Conservation (phyloP, 495 filamentous ascomycete genomes). For the Penicillium lividum region DNA sequence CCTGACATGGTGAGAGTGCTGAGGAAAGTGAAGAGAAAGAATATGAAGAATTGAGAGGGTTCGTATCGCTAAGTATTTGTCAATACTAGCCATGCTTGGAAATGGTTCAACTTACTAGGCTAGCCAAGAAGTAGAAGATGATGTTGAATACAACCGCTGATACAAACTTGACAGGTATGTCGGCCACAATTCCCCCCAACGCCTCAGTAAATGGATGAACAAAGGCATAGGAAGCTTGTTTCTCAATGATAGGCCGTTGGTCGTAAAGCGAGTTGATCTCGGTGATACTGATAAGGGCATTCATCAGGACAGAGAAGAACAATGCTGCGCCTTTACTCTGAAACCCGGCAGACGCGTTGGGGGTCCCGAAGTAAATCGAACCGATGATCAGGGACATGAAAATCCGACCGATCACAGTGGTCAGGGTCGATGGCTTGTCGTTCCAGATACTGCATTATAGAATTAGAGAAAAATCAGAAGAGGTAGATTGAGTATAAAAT, state of each 20-base stretch:
- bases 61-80: constrained; percentile 35
- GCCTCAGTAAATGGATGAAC: constrained; percentile 64
- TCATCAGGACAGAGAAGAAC: constrained; percentile 82
- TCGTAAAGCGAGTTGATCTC: constrained; percentile 64
- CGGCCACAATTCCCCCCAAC: constrained; percentile 57
- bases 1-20: constrained; percentile 58
- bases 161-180: constrained; percentile 58
- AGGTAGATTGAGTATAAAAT: not conserved
- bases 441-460: constrained; percentile 54
- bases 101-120: constrained; percentile 38
- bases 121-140: constrained; percentile 60
- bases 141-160: constrained; percentile 53
- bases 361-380: constrained; percentile 83
- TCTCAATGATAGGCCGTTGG: constrained; percentile 64
- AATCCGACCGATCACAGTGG: constrained; percentile 75
- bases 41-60: constrained; percentile 62
- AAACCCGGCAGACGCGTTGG: constrained; percentile 62
- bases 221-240: constrained; percentile 66
- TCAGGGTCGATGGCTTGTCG: constrained; percentile 74
- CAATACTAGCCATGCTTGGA: constrained; percentile 7
- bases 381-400: constrained; percentile 81
- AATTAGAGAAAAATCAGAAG: not conserved
- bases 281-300: constrained; percentile 53
- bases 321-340: constrained; percentile 79
- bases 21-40: constrained; percentile 56